Evolutionary conservation across 108 stramenopile species (phyloP), one percentile per base, ranked within the genome.

Genomic region (Nitzschia inconspicua): DNA sequence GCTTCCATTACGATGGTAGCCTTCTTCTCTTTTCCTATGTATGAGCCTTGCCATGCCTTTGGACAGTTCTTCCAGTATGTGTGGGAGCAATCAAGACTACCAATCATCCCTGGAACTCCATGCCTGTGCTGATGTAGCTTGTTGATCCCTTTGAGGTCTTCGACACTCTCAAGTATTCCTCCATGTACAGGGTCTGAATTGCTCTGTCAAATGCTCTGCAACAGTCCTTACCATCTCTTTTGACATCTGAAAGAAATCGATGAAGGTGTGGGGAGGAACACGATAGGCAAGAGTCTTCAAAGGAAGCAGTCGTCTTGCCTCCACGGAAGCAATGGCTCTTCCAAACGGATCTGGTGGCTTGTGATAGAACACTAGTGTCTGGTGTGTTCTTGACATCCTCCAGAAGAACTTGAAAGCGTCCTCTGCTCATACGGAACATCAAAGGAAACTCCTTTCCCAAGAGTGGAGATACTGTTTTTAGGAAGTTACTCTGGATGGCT

Each of bases 241-340:
- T 4, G 58, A 60, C 19, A 60, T 22, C 46, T 60, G 58, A 46
- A 60, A 60, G 24, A 46, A 60, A 28, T 60, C 58, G 9, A 14
- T 4, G 24, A 56, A 39, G 19, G 36, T 14, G 24, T 56, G 55
- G 5, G 55, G 10, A 30, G 36, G 16, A 8, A 60, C 58, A 10
- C 58, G 44, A 44, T 44, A 43, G 10, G 58, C 43, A 25, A 22
- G 18, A 11, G 58, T 60, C 28, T 60, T 60, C 58, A 60, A 44
- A 27, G 58, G 43, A 18, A 60, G 19, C 6, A 60, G 58, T 10
- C 39, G 11, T 8, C 19, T 40, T 16, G 55, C 37, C 25, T 57
- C 37, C n/a, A 57, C 11, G 22, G 37, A 40, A n/a, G 18, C 28
- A 7, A 22, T 27, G 7, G 6, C n/a, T 29, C 13, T 30, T 9